phyloP scores from a whole-genome alignment of 768 basidiomycete genomes.

The Pleurotus tuber-regium region DNA sequence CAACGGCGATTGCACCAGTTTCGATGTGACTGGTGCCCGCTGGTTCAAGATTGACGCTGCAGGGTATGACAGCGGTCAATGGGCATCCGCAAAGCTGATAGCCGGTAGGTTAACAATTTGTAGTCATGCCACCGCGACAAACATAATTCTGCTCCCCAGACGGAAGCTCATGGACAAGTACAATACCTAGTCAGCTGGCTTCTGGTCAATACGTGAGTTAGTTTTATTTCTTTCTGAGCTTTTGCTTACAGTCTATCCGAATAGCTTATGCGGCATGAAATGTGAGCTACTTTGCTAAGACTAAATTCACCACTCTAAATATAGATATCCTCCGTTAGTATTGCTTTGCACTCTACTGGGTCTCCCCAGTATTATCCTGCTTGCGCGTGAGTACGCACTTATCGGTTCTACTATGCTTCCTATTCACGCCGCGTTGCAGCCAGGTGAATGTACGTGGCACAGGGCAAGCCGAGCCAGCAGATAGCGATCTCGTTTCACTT shows the following conservation, averaged over 20 bases:
- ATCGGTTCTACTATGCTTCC: background rate
- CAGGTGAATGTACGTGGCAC: conserved; percentile 36
- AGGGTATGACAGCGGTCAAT: conserved; percentile 39
- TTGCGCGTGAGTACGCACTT: conserved; percentile 38
- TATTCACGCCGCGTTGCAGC: conserved; percentile 16
- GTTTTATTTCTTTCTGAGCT: background rate
- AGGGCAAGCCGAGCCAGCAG: conserved; percentile 32
- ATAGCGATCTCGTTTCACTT: conserved; percentile 32
- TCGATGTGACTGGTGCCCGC: conserved; percentile 33
- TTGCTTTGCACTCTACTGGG: conserved; percentile 41
- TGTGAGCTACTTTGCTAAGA: conserved; percentile 27
- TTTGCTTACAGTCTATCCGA: conserved; percentile 1
- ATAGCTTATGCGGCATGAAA: conserved; percentile 48
- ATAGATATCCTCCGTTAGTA: conserved; percentile 20
- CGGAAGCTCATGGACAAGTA: conserved; percentile 39
- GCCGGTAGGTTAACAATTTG: conserved; percentile 27
- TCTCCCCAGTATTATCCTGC: conserved; percentile 46
- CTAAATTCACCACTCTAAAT: background rate
- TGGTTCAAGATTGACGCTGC: conserved; percentile 52
- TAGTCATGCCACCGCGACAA: no score
- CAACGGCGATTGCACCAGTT: conserved; percentile 39
- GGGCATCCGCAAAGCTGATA: conserved; percentile 43
- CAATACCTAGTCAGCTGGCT: conserved; percentile 37
- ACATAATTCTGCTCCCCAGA: conserved; percentile 22
- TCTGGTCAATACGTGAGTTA: conserved; percentile 49